Percentiles rank a stretch among this genome's conserved stretches.
Conservation (phyloP, 2,329 filamentous ascomycete species). For the Hypoxylon sp. region DNA sequence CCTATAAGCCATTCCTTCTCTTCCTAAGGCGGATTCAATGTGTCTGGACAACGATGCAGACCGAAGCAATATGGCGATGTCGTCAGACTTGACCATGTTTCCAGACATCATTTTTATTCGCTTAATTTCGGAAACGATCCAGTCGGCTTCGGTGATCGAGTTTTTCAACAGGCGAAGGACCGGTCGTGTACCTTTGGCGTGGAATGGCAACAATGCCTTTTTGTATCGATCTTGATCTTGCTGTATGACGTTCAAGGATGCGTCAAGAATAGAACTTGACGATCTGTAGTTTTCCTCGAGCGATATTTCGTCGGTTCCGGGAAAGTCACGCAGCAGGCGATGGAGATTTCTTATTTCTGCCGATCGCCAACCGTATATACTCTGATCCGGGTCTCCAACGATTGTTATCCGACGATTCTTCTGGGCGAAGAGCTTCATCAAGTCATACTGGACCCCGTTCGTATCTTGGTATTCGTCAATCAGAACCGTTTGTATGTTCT, state of each 20-base stretch:
- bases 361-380: conserved; percentile 95
- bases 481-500: conserved; percentile 87
- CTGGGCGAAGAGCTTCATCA: conserved; percentile 89
- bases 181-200: conserved; percentile 79
- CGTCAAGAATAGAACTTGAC: conserved; percentile 81
- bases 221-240: conserved; percentile 84
- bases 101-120: conserved; percentile 76
- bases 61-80: conserved; percentile 87
- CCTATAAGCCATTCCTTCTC: conserved; percentile 82
- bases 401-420: conserved; percentile 81
- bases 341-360: conserved; percentile 90
- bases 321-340: conserved; percentile 79
- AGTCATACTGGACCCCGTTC: conserved; percentile 91
- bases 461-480: conserved; percentile 99
- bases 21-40: conserved; percentile 84
- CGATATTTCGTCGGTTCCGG: conserved; percentile 80
- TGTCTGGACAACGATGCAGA: conserved; percentile 83
- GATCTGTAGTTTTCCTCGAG: conserved; percentile 96
- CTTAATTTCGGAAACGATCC: conserved; percentile 87
- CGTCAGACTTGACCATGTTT: conserved; percentile 74
- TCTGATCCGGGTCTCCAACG: conserved; percentile 96
- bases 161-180: conserved; percentile 79
- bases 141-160: conserved; percentile 78
- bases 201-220: conserved; percentile 82
- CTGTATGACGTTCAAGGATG: conserved; percentile 86